Percentiles rank a stretch among this genome's conserved stretches.
Conservation (phyloP, 768 basidiomycete species). For the Auricularia cornea region DNA sequence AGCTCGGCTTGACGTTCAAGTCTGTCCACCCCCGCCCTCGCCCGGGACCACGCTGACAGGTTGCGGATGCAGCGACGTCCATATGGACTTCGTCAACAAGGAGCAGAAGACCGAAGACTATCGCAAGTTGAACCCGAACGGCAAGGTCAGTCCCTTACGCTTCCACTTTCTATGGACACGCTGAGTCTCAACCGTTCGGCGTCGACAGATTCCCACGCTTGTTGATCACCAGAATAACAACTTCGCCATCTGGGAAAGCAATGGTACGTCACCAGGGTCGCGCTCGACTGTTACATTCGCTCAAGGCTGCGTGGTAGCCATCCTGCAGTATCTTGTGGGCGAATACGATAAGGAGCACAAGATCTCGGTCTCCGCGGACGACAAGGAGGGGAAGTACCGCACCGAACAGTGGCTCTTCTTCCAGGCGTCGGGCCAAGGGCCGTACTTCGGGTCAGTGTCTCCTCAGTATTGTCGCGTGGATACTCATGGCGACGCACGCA, state of each 20-base stretch:
- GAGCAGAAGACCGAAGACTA: slow-evolving; percentile 18
- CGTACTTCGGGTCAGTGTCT: slow-evolving; percentile 5
- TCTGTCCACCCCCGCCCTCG: neutral
- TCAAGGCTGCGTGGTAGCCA: neutral
- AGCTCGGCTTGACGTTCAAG: slow-evolving; percentile 4
- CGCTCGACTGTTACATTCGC: too few species aligned
- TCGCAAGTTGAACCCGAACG: neutral
- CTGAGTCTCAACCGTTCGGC: neutral
- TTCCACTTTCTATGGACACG: neutral
- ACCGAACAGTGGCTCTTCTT: slow-evolving; percentile 9
- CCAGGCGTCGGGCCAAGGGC: slow-evolving; percentile 7
- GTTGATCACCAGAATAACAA: slow-evolving; percentile 14
- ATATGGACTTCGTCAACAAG: slow-evolving; percentile 19
- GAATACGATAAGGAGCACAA: slow-evolving; percentile 8
- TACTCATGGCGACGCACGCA: neutral
- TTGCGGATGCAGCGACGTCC: slow-evolving; percentile 15
- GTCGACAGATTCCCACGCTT: slow-evolving; percentile 9
- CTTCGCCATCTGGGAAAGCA: slow-evolving; percentile 11
- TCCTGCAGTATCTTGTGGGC: slow-evolving; percentile 6
- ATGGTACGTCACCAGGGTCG: neutral
- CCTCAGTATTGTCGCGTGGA: neutral
- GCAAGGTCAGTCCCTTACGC: neutral
- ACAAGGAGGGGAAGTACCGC: slow-evolving; percentile 4
- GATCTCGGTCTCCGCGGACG: slow-evolving; percentile 4
- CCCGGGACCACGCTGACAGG: too few species aligned